Evolutionary conservation across 1,284 basidiomycete genomes (phyloP), one percentile per base, ranked within the genome.

Genomic region (Peniophora sp.): DNA sequence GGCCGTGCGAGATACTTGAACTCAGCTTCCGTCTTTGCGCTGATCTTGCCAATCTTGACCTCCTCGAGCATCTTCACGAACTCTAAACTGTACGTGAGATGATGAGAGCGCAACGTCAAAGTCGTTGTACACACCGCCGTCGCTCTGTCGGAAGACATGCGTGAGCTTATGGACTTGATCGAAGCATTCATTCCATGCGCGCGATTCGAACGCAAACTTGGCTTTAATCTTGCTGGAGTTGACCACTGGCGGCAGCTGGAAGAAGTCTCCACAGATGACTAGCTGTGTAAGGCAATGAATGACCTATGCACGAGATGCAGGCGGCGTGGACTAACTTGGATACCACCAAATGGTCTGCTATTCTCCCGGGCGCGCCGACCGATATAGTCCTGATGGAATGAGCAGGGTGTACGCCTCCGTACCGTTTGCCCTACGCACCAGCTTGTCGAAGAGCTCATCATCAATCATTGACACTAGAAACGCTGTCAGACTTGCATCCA

Each of bases 231-330:
- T 58, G 1, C 60, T 61, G 32, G 64, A 62, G 5, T 74, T 72
- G 2, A 78, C 78, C 2, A 91, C 86, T 0, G 88, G 88, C 3
- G 88, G 88, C 1, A 91, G 70, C 64, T 92, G 88, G 64, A 81
- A 88, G 62, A 90, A 90, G 64, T 90, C 88, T 8, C 88, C 87
- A 0, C 83, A 84, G n/a, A 87, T 60, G 44, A 91, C 75, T 48
- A 92, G 71, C 76, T 88, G 61, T 47, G 47, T 45, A 44, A 24
- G 32, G 6, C n/a, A 41, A n/a, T 41, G 15, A 20, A 17, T n/a
- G 34, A n/a, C 34, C 10, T n/a, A n/a, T 36, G 10, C 10, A 10
- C 10, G 34, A 36, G 34, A 36, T 10, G 10, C 14, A 10, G 18
- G n/a, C n/a, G n/a, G n/a, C n/a, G n/a, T n/a, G n/a, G n/a, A 55